Conservation (phyloP, 2,329 filamentous ascomycete genomes). For the Tolypocladium inflatum region DNA sequence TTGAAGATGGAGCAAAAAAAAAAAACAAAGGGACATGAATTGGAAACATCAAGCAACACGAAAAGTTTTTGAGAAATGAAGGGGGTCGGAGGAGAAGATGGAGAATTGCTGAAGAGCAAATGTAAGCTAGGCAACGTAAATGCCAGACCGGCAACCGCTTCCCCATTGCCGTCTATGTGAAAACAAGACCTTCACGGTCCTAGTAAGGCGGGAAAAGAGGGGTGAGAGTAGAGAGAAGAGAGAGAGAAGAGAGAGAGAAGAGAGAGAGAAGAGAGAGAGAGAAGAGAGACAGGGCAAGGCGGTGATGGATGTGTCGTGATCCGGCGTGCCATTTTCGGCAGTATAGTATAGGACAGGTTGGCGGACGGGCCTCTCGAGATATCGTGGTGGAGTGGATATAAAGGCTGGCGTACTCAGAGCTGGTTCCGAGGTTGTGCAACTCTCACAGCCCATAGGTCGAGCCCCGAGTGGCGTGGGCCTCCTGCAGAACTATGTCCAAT, state of each 20-base stretch:
- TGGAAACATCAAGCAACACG: neutral
- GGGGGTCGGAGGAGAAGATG: neutral
- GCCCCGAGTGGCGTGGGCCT: conserved; percentile 24
- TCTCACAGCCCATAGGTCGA: conserved; percentile 19
- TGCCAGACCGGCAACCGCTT: neutral
- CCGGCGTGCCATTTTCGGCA: neutral
- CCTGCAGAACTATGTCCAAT: conserved; percentile 19
- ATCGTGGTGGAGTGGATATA: too few relatives aligned
- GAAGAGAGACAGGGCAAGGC: too few relatives aligned
- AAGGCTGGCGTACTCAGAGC: neutral
- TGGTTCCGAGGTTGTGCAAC: neutral
- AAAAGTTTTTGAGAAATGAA: neutral
- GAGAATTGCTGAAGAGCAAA: neutral
- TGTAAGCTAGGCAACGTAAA: neutral
- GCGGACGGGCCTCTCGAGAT: neutral
- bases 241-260: too few relatives aligned
- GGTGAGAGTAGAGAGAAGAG: neutral
- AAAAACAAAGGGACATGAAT: neutral
- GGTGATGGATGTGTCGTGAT: neutral
- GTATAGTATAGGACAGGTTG: neutral
- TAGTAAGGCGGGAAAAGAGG: neutral
- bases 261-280: neutral
- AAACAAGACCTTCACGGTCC: neutral
- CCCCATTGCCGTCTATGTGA: neutral
- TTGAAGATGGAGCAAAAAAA: neutral